Base-by-base conservation (phyloP, 768 basidiomycete genomes). In the Tricholoma sp. region DNA sequence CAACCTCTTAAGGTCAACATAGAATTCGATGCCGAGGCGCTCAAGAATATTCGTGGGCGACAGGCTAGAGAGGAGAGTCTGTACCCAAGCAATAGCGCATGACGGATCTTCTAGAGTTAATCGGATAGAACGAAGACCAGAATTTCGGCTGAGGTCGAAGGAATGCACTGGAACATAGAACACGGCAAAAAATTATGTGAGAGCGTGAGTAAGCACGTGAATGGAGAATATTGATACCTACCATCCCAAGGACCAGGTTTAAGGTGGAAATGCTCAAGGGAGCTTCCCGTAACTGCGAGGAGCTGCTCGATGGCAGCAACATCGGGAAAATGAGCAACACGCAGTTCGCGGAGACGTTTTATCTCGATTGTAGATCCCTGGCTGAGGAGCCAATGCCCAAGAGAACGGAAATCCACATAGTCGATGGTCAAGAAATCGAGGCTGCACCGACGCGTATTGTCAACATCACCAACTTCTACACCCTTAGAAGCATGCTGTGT, bases 231-330 rank as follows among this genome's bases (percentile, higher is more conserved):
- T 45, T 35, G 29, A 53, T 22, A 66, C 68, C 68, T 65, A 76
- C 75, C 76, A 60, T 71, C 66, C 70, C 72, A 76, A 50, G 66
- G 62, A 5, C 74, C 76, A 31, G 76, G 76, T 58, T 79, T 79
- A 58, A 79, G 68, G 60, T 77, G 76, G 43, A 79, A 70, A 59
- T 74, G 72, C 61, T 77, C 73, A 6, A 79, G 63, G 12, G 76
- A 72, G 7, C 56, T 53, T 12, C 74, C 75, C 12, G 74, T 68
- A 1, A 66, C 64, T 8, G 58, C 59, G 19, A 79, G 64, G 29
- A 79, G 69, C 63, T 66, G 70, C 32, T 73, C 68, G 41, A 76
- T 66, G 22, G 71, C 69, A 10, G 63, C 55, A 12, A 71, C 61
- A 59, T 76, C 74, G 43, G 69, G 69, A 57, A 74, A 76, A 57